These are phyloP conservation scores for Zymoseptoria tritici DNA, from an alignment of 2,329 filamentous ascomycete species.

Conservation along the genomic window DNA sequence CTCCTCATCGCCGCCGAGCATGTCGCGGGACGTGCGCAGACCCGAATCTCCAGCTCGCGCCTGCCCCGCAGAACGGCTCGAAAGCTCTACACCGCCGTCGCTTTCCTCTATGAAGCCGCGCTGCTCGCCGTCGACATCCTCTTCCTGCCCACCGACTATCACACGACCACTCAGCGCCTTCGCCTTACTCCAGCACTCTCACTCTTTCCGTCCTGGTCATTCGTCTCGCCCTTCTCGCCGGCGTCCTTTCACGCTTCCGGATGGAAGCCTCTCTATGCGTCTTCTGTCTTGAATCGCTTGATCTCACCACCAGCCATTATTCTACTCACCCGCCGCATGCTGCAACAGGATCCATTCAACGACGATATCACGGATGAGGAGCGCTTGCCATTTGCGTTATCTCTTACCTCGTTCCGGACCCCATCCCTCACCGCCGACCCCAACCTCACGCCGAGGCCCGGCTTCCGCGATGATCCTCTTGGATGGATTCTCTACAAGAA, in stretches of 20 bases:
- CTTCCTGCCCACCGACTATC: conserved; percentile 22
- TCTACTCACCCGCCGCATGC: not conserved
- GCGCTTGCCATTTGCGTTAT: conserved; percentile 12
- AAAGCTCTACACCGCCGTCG: conserved; percentile 7
- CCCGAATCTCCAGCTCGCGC: conserved; percentile 2
- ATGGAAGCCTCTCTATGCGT: conserved; percentile 11
- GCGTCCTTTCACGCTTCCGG: conserved; percentile 10
- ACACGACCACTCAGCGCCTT: conserved; percentile 20
- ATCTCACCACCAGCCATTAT: conserved; percentile 16
- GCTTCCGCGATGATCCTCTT: conserved; percentile 12
- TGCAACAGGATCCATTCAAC: conserved; percentile 2
- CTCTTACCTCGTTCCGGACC: conserved; percentile 17
- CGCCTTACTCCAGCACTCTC: conserved; percentile 19
- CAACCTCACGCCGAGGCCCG: not conserved
- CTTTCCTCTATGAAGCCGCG: conserved; percentile 9
- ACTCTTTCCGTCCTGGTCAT: conserved; percentile 14
- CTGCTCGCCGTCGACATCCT: conserved; percentile 16
- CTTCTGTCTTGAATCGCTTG: conserved; percentile 4
- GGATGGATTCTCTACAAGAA: conserved; percentile 19
- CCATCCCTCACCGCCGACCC: conserved; percentile 14
- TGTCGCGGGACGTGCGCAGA: conserved; percentile 12
- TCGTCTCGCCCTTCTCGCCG: conserved; percentile 12
- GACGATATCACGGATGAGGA: conserved; percentile 12
- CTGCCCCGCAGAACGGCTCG: conserved; percentile 10
- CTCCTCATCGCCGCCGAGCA: conserved; percentile 16